These are phyloP conservation scores for Gonapodya prolifera DNA, from an alignment of 192 early-diverging fungal species.

Conservation along the genomic window DNA sequence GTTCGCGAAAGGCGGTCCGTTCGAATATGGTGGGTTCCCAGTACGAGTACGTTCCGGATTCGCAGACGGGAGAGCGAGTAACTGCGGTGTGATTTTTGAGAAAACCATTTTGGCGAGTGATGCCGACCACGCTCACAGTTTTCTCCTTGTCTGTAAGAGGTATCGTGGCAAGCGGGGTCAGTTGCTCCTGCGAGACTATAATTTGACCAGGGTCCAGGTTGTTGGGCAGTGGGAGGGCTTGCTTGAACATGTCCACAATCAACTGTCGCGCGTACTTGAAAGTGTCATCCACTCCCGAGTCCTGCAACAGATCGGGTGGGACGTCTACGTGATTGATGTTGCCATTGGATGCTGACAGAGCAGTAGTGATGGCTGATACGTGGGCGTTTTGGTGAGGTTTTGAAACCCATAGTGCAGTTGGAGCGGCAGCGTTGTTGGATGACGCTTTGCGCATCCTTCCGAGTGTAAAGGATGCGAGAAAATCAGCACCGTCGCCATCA, in stretches of 20 bases:
- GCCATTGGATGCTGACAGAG: background rate
- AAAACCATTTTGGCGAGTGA: background rate
- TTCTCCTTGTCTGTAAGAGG: background rate
- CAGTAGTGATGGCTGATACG: background rate
- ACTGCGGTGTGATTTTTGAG: background rate
- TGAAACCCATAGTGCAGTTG: background rate
- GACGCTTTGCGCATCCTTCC: background rate
- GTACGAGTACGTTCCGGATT: background rate
- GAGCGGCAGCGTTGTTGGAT: background rate
- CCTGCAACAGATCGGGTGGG: background rate
- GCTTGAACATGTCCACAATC: background rate
- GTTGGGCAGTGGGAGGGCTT: background rate
- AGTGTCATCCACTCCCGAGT: background rate
- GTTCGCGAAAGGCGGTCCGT: background rate
- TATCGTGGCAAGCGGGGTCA: background rate
- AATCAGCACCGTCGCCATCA: no score
- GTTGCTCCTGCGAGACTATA: background rate
- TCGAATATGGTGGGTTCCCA: background rate
- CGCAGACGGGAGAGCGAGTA: background rate
- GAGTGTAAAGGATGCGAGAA: no score
- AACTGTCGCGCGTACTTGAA: background rate
- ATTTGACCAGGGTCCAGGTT: background rate
- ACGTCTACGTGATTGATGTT: background rate
- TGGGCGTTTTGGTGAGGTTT: background rate
- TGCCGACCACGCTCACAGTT: background rate